Percentiles rank a stretch among this genome's conserved stretches.
These are phyloP conservation scores for Petrea volubilis DNA, from an alignment of 257 asterid genomes.

Conservation along the genomic window DNA sequence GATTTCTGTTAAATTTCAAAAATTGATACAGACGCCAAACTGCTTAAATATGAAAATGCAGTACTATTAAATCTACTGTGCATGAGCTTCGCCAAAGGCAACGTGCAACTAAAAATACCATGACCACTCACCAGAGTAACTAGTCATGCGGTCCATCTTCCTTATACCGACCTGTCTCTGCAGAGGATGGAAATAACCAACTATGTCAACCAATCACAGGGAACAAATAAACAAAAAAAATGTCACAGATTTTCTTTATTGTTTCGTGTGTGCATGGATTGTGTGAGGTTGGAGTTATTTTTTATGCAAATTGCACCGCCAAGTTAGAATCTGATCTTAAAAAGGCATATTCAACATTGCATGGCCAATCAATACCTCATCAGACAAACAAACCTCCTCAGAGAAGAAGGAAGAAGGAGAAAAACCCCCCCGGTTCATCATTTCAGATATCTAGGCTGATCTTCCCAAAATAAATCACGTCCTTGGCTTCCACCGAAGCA, in stretches of 20 bases:
- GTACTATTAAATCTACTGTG: not conserved
- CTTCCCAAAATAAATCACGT: slow-evolving; percentile 29
- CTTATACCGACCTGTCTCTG: slow-evolving; percentile 74
- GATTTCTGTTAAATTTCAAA: slow-evolving; percentile 3
- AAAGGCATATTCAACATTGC: not conserved
- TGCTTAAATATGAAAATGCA: not conserved
- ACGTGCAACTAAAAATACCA: slow-evolving; percentile 13
- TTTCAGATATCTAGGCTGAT: slow-evolving; percentile 45
- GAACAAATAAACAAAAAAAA: slow-evolving; percentile 15
- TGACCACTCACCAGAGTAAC: slow-evolving; percentile 64
- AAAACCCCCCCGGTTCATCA: slow-evolving; percentile 59
- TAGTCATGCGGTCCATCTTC: slow-evolving; percentile 60
- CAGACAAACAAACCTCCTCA: slow-evolving; percentile 56
- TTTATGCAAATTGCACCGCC: not conserved
- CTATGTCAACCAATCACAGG: slow-evolving; percentile 23
- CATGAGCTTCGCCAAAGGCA: slow-evolving; percentile 2
- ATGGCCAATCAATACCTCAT: slow-evolving; percentile 54
- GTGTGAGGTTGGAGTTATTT: not conserved
- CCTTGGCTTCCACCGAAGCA: slow-evolving; percentile 35
- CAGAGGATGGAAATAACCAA: slow-evolving; percentile 32
- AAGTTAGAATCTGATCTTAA: not conserved
- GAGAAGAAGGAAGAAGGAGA: slow-evolving; percentile 77
- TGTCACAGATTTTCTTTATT: not conserved
- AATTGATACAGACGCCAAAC: not conserved
- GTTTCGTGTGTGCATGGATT: not conserved